phyloP scores from a whole-genome alignment of 2,329 filamentous ascomycete species.

The Phialophora expanda region DNA sequence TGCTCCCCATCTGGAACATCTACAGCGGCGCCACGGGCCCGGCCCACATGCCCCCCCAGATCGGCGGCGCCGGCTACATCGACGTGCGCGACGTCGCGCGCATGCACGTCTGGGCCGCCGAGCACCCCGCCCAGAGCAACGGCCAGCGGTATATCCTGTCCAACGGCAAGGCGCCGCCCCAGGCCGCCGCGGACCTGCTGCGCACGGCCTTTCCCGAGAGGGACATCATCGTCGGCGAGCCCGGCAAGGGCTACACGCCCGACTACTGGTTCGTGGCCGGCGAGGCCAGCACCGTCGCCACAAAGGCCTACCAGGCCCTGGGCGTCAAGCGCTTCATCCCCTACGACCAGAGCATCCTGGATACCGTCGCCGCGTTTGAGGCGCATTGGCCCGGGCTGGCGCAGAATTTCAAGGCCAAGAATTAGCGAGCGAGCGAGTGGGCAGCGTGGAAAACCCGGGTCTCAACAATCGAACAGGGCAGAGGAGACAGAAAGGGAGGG shows the following conservation, averaged over 20 bases:
- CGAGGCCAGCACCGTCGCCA: slow-evolving; percentile 28
- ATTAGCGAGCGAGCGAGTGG: not conserved
- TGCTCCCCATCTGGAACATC: slow-evolving; percentile 38
- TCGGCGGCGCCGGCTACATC: slow-evolving; percentile 37
- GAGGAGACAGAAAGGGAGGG: not conserved
- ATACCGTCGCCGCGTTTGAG: slow-evolving; percentile 38
- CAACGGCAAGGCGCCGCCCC: slow-evolving; percentile 39
- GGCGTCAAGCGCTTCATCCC: slow-evolving; percentile 34
- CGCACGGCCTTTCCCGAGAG: slow-evolving; percentile 30
- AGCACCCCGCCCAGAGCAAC: slow-evolving; percentile 34
- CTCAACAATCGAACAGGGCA: no score
- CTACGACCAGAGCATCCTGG: slow-evolving; percentile 36
- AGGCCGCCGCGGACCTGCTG: slow-evolving; percentile 39
- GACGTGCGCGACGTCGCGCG: slow-evolving; percentile 40
- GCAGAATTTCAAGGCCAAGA: slow-evolving; percentile 28
- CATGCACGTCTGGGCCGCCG: slow-evolving; percentile 37
- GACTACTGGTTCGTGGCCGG: slow-evolving; percentile 32
- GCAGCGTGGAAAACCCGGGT: no score
- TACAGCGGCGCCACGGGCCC: slow-evolving; percentile 26
- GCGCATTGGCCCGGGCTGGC: slow-evolving; percentile 33
- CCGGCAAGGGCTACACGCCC: slow-evolving; percentile 32
- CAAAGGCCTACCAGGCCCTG: slow-evolving; percentile 35
- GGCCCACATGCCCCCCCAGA: slow-evolving; percentile 32
- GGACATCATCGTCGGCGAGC: slow-evolving; percentile 35
- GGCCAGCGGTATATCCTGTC: slow-evolving; percentile 36